Percentiles rank a stretch among this genome's conserved stretches.
phyloP scores from a whole-genome alignment of 345 rosid genomes.

The Dimocarpus longan region DNA sequence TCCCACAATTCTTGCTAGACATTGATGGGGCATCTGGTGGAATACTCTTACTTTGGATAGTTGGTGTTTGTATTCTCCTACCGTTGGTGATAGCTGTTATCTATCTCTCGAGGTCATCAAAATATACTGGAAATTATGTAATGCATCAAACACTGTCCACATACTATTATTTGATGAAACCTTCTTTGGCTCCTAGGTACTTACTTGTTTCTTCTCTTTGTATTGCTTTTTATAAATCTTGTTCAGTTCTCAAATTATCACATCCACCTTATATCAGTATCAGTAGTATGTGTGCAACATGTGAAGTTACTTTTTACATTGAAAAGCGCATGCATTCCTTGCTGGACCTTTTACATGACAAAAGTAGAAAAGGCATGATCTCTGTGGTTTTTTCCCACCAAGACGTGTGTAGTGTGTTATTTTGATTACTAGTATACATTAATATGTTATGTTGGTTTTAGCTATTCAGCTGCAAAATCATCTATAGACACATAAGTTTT shows the following conservation, averaged over 20 bases:
- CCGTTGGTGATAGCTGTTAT: slow-evolving; percentile 94
- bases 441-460: no score
- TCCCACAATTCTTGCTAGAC: slow-evolving; percentile 89
- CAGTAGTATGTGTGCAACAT: neutral
- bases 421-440: neutral
- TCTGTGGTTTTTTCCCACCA: neutral
- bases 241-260: neutral
- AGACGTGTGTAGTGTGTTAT: neutral
- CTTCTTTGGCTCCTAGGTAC: slow-evolving; percentile 98
- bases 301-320: slow-evolving; percentile 2
- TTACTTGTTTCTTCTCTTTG: neutral
- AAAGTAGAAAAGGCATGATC: neutral
- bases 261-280: neutral
- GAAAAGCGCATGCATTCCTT: neutral
- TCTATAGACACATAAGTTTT: no score
- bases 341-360: slow-evolving; percentile 4
- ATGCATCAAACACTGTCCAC: slow-evolving; percentile 95
- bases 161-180: slow-evolving; percentile 91
- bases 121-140: slow-evolving; percentile 96
- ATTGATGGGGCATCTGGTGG: slow-evolving; percentile 98
- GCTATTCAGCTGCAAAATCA: no score
- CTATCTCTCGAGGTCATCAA: slow-evolving; percentile 93
- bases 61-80: slow-evolving; percentile 94
- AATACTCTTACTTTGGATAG: slow-evolving; percentile 95
- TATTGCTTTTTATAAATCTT: neutral